These are phyloP conservation scores for Solanum paucissectum DNA, from an alignment of 257 asterid species.

Conservation along the genomic window DNA sequence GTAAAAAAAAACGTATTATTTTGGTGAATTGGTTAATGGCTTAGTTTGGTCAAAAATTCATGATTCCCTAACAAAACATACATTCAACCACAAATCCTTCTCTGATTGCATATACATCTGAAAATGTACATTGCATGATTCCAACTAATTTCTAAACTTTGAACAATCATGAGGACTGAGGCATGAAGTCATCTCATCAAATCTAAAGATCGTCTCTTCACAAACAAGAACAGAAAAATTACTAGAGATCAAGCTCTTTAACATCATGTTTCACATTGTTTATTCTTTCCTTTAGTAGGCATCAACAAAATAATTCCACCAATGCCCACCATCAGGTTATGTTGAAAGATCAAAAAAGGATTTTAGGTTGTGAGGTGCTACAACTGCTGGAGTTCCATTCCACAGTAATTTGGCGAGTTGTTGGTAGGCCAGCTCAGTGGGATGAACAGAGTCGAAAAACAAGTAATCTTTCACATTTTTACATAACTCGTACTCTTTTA, in stretches of 20 bases:
- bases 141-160: not conserved
- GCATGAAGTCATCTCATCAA: not conserved
- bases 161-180: no score
- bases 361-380: conserved; percentile 15
- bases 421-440: conserved; percentile 22
- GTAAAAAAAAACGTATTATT: no score
- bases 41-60: no score
- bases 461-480: conserved; percentile 23
- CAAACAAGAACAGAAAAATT: not conserved
- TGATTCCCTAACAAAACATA: no score
- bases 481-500: conserved; percentile 28
- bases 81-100: not conserved
- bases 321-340: not conserved
- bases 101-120: not conserved
- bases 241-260: not conserved
- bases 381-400: conserved; percentile 2
- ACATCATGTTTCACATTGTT: not conserved
- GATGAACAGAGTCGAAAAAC: conserved; percentile 43
- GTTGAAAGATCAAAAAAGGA: conserved; percentile 14
- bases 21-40: no score
- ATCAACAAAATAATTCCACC: not conserved
- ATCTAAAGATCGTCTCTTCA: not conserved
- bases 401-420: conserved; percentile 32
- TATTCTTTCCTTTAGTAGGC: no score
- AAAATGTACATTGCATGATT: not conserved